These are phyloP conservation scores for Drechslera avenae DNA, from an alignment of 2,329 filamentous ascomycete species.

Conservation along the genomic window DNA sequence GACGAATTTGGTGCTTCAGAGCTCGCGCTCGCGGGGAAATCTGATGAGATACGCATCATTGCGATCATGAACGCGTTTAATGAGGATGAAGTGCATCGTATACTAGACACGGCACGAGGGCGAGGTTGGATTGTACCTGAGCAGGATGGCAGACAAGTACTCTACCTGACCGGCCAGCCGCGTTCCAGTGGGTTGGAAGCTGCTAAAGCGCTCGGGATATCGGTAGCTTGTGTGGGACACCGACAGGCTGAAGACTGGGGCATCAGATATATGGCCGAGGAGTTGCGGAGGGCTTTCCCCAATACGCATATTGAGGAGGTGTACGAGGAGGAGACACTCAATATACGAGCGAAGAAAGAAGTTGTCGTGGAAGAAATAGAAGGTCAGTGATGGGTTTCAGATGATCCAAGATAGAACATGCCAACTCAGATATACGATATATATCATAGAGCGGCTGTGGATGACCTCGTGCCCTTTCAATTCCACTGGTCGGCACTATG, in stretches of 20 bases:
- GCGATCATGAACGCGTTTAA: conserved; percentile 52
- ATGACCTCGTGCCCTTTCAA: too few species aligned
- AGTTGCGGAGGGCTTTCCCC: conserved; percentile 39
- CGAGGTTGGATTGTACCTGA: conserved; percentile 30
- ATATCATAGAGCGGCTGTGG: too few species aligned
- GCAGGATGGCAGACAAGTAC: conserved; percentile 33
- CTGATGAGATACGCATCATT: conserved; percentile 32
- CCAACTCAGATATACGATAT: too few species aligned
- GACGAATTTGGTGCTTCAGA: conserved; percentile 38
- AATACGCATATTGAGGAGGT: conserved; percentile 40
- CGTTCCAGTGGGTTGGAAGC: conserved; percentile 41
- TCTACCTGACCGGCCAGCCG: conserved; percentile 49
- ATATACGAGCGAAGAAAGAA: conserved; percentile 6
- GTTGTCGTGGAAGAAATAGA: not conserved
- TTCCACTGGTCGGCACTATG: too few species aligned
- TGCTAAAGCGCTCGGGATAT: conserved; percentile 40
- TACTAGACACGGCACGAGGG: conserved; percentile 35
- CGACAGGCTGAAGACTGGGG: conserved; percentile 49
- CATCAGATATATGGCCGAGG: conserved; percentile 40
- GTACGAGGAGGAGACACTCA: conserved; percentile 41
- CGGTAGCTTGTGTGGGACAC: conserved; percentile 49
- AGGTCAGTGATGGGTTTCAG: not conserved
- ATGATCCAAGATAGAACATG: not conserved
- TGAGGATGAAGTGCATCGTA: conserved; percentile 44
- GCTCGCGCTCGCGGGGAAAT: conserved; percentile 27